A percentile compares a stretch with the other conserved stretches of the same genome.
Conservation (phyloP, 768 basidiomycete genomes). For the Pleurotus eryngii region DNA sequence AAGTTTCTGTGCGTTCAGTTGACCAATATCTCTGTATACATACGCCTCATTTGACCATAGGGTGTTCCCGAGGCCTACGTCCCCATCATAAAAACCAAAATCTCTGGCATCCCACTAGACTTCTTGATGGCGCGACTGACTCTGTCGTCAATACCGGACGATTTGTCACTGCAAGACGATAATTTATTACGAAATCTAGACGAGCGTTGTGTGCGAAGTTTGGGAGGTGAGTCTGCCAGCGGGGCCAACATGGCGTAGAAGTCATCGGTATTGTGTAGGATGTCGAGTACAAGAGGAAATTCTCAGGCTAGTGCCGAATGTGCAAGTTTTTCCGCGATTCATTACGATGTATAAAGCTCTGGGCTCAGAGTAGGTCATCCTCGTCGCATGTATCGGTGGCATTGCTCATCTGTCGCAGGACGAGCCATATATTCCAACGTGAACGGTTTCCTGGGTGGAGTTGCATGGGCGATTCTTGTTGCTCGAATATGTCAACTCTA, state of each 20-base stretch:
- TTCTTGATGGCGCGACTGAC: slow-evolving; percentile 90
- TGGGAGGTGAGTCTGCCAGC: slow-evolving; percentile 60
- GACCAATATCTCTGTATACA: background rate
- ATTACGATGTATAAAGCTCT: slow-evolving; percentile 92
- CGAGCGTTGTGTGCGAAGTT: slow-evolving; percentile 91
- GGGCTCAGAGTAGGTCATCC: slow-evolving; percentile 81
- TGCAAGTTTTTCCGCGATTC: slow-evolving; percentile 91
- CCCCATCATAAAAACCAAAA: slow-evolving; percentile 89
- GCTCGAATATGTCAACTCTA: slow-evolving; percentile 99
- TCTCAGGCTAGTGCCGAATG: slow-evolving; percentile 89
- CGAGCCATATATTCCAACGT: slow-evolving; percentile 98
- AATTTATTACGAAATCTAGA: slow-evolving; percentile 90
- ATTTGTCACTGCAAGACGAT: slow-evolving; percentile 86
- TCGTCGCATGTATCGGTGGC: background rate
- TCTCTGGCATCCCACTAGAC: slow-evolving; percentile 90
- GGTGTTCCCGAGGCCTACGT: slow-evolving; percentile 97
- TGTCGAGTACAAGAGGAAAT: slow-evolving; percentile 97
- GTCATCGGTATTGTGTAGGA: slow-evolving; percentile 43
- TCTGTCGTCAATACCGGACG: slow-evolving; percentile 86
- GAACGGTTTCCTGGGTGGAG: slow-evolving; percentile 95
- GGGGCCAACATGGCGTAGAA: background rate
- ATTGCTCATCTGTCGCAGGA: slow-evolving; percentile 40
- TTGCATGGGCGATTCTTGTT: slow-evolving; percentile 99
- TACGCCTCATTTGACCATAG: slow-evolving; percentile 36
- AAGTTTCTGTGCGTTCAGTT: slow-evolving; percentile 74